Conservation (phyloP, 179 eudicot species). For the Heliamphora pulchella region DNA sequence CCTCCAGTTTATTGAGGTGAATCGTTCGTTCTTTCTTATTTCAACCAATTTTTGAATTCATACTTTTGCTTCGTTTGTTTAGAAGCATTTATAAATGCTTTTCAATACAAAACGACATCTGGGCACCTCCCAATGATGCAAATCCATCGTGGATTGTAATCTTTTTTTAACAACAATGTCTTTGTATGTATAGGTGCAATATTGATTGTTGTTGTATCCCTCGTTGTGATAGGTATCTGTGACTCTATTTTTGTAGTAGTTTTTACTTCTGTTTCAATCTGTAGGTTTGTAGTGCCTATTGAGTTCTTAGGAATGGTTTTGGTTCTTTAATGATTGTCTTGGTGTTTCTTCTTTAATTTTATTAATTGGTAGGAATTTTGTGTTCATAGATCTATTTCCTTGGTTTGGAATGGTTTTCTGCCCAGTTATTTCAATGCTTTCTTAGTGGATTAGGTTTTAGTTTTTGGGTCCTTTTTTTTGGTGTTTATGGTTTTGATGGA, state of each 20-base stretch:
- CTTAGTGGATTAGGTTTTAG: constrained; percentile 5
- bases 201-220: background rate
- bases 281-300: background rate
- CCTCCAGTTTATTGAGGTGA: constrained; percentile 9
- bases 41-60: background rate
- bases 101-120: background rate
- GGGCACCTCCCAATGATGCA: constrained; percentile 9
- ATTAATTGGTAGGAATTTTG: background rate
- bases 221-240: background rate
- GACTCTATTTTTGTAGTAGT: background rate
- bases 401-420: background rate
- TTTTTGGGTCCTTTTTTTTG: background rate
- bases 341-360: background rate
- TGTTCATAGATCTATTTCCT: background rate
- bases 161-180: background rate
- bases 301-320: background rate
- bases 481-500: constrained; percentile 12
- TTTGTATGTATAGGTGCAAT: background rate
- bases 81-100: background rate
- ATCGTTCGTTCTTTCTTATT: background rate
- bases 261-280: background rate
- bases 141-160: background rate
- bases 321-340: background rate
- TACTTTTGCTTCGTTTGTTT: background rate
- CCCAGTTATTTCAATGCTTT: background rate